Evolutionary conservation across 2,329 filamentous ascomycete species (phyloP), one percentile per base, ranked within the genome.

Genomic region (Acephala macrosclerotiorum): DNA sequence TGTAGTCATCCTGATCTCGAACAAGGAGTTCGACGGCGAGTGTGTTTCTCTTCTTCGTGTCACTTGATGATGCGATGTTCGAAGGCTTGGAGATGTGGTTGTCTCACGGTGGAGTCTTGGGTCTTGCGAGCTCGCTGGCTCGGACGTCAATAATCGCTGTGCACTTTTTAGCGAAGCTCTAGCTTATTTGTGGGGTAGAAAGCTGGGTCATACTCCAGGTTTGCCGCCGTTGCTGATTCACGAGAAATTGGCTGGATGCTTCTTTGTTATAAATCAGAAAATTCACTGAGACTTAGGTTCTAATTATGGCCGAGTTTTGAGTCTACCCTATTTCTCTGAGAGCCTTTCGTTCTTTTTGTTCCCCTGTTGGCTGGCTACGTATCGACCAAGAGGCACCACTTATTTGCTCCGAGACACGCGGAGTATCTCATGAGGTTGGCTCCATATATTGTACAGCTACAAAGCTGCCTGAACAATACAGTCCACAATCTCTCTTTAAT

Each of bases 51-150:
- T 40, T 22, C 20, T 29, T 58, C 20, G 40, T 57, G 42, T 65
- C 51, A 61, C 51, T 65, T 65, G 51, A 36, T 58, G 62, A 38
- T 11, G 12, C 26, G 49, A 53, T 56, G 53, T 47, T 51, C 51
- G 38, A 57, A 42, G 47, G 11, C 42, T 40, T 38, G 61, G 35
- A 62, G 49, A 35, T 57, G 64, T 62, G 26, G 53, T 59, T 65
- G 64, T 63, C 47, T 62, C 64, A 66, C 64, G 56, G 25, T 57
- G 55, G 26, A 33, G 29, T 56, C 49, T 26, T 36, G 60, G 53
- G 35, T 47, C 53, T n/a, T 65, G 58, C 22, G 58, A 65, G 63
- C 59, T 49, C 45, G 45, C 49, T 57, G 55, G 49, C 49, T 9
- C n/a, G 49, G 49, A n/a, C 51, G 40, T 36, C 36, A 47, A 35